Percentiles rank a stretch among this genome's conserved stretches.
Conservation (phyloP, 495 filamentous ascomycete species). For the Cercophora samala region DNA sequence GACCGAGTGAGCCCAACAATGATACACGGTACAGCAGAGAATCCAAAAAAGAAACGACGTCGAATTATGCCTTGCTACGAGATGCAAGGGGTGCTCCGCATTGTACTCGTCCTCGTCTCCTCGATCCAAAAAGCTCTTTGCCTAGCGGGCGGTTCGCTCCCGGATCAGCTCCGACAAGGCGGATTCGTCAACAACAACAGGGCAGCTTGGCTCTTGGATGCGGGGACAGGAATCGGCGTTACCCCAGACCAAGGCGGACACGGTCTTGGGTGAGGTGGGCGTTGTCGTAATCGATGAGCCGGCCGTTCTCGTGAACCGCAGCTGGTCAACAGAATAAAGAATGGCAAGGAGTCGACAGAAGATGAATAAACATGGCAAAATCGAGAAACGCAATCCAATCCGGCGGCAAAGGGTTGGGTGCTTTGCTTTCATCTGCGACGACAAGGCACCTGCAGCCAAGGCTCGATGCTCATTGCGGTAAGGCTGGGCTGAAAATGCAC, state of each 20-base stretch:
- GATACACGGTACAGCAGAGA: background rate
- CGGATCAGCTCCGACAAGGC: background rate
- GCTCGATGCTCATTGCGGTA: background rate
- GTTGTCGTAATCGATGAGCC: background rate
- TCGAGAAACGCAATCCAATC: background rate
- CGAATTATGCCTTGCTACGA: constrained; percentile 11
- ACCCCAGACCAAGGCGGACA: background rate
- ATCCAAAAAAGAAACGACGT: background rate
- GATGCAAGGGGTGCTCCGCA: constrained; percentile 12
- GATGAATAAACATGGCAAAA: background rate
- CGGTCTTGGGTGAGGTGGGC: background rate
- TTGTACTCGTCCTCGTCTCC: constrained; percentile 13
- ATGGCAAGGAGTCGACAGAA: background rate
- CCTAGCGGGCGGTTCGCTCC: constrained; percentile 1
- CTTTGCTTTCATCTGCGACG: constrained; percentile 2
- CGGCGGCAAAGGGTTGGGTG: constrained; percentile 5
- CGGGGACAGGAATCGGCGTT: background rate
- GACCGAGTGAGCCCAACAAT: background rate
- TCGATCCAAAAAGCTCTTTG: background rate
- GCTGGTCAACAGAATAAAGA: background rate
- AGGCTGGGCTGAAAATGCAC: constrained; percentile 1
- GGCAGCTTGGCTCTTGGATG: background rate
- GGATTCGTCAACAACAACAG: background rate
- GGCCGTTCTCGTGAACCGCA: background rate
- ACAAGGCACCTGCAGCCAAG: constrained; percentile 3